These are phyloP conservation scores for Astragalus membranaceus DNA, from an alignment of 306 rosid genomes.

Conservation along the genomic window DNA sequence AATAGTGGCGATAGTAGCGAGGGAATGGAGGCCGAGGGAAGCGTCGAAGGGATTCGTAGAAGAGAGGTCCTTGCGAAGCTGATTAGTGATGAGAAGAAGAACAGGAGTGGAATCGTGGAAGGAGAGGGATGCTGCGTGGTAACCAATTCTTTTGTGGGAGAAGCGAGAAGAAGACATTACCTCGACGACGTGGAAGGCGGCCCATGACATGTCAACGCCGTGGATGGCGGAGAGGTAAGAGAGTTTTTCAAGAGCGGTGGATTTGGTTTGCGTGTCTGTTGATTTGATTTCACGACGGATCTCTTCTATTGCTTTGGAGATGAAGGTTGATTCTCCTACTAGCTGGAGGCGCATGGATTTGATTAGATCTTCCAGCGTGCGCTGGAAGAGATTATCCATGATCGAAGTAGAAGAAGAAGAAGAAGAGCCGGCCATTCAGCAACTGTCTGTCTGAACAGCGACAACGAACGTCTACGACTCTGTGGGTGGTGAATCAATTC, in stretches of 20 bases:
- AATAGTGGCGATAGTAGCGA: constrained; percentile 59
- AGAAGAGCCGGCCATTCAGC: constrained; percentile 55
- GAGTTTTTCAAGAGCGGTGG: constrained; percentile 75
- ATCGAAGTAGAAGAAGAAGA: constrained; percentile 25
- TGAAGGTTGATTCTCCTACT: constrained; percentile 53
- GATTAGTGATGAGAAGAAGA: constrained; percentile 81
- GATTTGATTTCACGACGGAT: constrained; percentile 89
- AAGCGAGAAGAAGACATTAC: constrained; percentile 80
- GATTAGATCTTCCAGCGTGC: constrained; percentile 74
- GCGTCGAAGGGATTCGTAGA: constrained; percentile 56
- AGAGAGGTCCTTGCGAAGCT: constrained; percentile 86
- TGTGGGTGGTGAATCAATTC: neutral
- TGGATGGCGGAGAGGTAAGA: constrained; percentile 63
- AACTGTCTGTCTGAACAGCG: neutral
- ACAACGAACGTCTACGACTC: neutral
- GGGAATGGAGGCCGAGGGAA: constrained; percentile 64
- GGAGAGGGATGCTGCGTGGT: constrained; percentile 74
- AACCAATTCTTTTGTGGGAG: constrained; percentile 69
- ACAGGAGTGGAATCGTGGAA: constrained; percentile 63
- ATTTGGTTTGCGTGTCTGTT: constrained; percentile 64
- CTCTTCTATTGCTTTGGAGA: constrained; percentile 74
- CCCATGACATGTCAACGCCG: constrained; percentile 81
- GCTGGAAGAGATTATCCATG: constrained; percentile 88
- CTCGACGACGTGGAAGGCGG: constrained; percentile 87
- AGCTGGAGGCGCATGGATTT: constrained; percentile 67